Evolutionary conservation across 495 filamentous ascomycete species (phyloP), one percentile per base, ranked within the genome.

Genomic region (Xylaria longipes): DNA sequence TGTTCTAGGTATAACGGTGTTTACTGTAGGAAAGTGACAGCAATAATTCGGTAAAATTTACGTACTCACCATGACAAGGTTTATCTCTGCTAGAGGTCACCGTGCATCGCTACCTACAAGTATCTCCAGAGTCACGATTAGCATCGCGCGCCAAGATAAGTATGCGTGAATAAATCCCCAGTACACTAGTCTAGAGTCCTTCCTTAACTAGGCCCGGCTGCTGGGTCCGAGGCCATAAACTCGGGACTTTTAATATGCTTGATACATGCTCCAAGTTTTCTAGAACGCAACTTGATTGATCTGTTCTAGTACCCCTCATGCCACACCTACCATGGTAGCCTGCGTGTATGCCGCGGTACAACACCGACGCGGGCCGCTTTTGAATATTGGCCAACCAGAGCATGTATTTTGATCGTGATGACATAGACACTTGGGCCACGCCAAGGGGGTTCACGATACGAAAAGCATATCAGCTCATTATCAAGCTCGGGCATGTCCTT

Each of bases 41-140:
- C 39, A n/a, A n/a, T 48, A n/a, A 56, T 56, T 56, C 27, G 14
- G 33, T 27, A 62, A 62, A 14, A 5, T 22, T 43, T 41, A 62
- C 60, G 60, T 62, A 41, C 12, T 39, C 29, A 7, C 35, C 22
- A 62, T 62, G 35, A 62, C 60, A 22, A 62, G n/a, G 31, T 3
- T 20, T 56, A 56, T 58, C 54, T 58, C 22, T 35, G 54, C 20
- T 57, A 8, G 52, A 56, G 52, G 27, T 20, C 52, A 56, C 52
- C 27, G 14, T 56, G 52, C 52, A 14, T 31, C 11, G 27, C 12
- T 29, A 56, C 52, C 27, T 58, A 58, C 6, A n/a, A n/a, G n/a
- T n/a, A n/a, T n/a, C 31, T 58, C 50, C 20, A 20, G 27, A 33
- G 25, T 57, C 52, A 8, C n/a, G 54, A 33, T 8, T 20, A 3